Conservation (phyloP, 2,329 filamentous ascomycete genomes). For the Blastomyces percursus region DNA sequence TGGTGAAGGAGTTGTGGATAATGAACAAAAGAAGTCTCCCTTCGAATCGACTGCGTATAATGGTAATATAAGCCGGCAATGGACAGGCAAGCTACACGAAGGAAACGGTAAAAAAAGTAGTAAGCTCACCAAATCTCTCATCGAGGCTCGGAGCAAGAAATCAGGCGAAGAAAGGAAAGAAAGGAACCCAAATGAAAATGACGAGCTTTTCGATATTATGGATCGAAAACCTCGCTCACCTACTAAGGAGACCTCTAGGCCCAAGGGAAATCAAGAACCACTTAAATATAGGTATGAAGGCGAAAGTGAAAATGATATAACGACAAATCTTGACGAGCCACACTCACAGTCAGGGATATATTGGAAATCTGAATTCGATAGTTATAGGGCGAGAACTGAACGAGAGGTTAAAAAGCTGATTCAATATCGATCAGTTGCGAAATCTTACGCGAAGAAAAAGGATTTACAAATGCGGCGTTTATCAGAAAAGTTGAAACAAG, state of each 20-base stretch:
- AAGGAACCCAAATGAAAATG: slow-evolving; percentile 1
- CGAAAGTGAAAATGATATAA: slow-evolving; percentile 36
- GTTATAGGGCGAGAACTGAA: slow-evolving; percentile 47
- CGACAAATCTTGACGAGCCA: slow-evolving; percentile 44
- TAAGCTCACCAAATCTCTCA: slow-evolving; percentile 31
- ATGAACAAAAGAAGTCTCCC: slow-evolving; percentile 41
- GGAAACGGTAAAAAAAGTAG: slow-evolving; percentile 22
- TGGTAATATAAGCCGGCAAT: slow-evolving; percentile 35
- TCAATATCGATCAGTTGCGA: slow-evolving; percentile 48
- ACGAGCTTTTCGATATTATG: slow-evolving; percentile 21
- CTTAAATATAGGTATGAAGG: slow-evolving; percentile 15
- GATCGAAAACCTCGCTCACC: slow-evolving; percentile 7
- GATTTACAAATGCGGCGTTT: slow-evolving; percentile 45
- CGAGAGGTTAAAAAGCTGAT: slow-evolving; percentile 51
- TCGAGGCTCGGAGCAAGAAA: slow-evolving; percentile 29
- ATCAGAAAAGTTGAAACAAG: slow-evolving; percentile 41
- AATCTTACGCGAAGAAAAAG: slow-evolving; percentile 50
- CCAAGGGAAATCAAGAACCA: slow-evolving; percentile 6
- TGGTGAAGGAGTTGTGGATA: slow-evolving; percentile 46
- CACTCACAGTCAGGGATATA: slow-evolving; percentile 49
- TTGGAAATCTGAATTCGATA: slow-evolving; percentile 52
- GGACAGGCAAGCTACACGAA: slow-evolving; percentile 7
- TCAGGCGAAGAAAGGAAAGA: background rate
- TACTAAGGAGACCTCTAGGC: background rate
- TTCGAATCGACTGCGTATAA: slow-evolving; percentile 36